These are phyloP conservation scores for Candida mattraensis DNA, from an alignment of 805 yeast species.

Conservation along the genomic window DNA sequence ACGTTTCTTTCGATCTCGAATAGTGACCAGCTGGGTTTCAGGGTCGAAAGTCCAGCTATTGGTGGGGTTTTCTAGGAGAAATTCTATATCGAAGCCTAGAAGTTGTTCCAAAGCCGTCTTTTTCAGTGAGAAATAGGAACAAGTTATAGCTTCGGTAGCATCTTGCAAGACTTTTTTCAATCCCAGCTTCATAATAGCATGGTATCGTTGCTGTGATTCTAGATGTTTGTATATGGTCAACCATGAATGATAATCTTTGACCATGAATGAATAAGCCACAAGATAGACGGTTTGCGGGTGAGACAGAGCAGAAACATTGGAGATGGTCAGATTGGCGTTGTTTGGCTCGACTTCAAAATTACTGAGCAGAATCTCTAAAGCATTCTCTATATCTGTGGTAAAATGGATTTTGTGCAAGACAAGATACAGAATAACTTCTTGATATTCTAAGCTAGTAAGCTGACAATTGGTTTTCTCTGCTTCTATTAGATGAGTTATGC, in stretches of 20 bases:
- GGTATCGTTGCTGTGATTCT: conserved; percentile 6
- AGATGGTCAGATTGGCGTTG: neutral
- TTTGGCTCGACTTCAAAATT: conserved; percentile 9
- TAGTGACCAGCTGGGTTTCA: conserved; percentile 29
- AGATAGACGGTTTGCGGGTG: conserved; percentile 8
- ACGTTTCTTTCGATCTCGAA: conserved; percentile 14
- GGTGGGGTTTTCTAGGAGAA: conserved; percentile 26
- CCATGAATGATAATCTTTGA: conserved; percentile 35
- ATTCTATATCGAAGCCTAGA: conserved; percentile 32
- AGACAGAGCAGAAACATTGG: neutral
- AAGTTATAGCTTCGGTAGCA: conserved; percentile 36
- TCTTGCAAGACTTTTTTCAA: conserved; percentile 30
- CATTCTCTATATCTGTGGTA: conserved; percentile 33
- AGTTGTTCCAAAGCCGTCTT: conserved; percentile 28
- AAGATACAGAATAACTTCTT: conserved; percentile 42
- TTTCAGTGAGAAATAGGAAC: conserved; percentile 41
- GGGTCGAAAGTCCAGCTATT: conserved; percentile 36
- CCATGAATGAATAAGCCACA: conserved; percentile 31
- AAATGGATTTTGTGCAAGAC: conserved; percentile 48
- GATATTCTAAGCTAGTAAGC: conserved; percentile 34
- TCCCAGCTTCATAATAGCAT: conserved; percentile 45
- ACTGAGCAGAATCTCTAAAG: conserved; percentile 29
- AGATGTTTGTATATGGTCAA: conserved; percentile 22
- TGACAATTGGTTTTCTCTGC: conserved; percentile 19
- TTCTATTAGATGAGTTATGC: conserved; percentile 43